Base-by-base conservation (phyloP, 306 rosid genomes). In the Dicorynia guianensis region DNA sequence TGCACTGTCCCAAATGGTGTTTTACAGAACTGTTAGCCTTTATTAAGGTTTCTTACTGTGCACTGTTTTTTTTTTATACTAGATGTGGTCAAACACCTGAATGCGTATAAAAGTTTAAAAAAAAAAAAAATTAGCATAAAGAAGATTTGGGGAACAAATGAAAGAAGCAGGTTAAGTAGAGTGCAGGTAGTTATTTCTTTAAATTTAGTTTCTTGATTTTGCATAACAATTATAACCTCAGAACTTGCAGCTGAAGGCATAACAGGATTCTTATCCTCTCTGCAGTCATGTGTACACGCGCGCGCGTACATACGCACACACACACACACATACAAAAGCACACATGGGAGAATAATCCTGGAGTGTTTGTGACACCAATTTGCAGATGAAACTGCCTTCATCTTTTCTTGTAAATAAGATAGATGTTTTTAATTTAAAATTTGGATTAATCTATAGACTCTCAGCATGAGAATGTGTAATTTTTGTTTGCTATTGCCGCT, bases 351-450 rank as follows among this genome's bases (percentile, higher is more conserved):
- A 19, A n/a, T 33, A n/a, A 20, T 30, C 52, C 3, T 47, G 19
- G 72, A 65, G 48, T 67, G 57, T 6, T n/a, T 8, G 19, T 25
- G 65, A 53, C 52, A 17, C 38, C 19, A 18, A 19, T 55, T 19
- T 55, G 42, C 13, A 12, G 8, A 40, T 53, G 19, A 53, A 53
- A 7, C 14, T 69, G 39, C 43, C 20, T 15, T 46, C 48, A 49
- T 69, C 49, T 69, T 54, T 63, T 54, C 39, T 20, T 69, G 60
- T 33, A n/a, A 20, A 48, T 34, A 49, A 48, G 46, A 13, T 49
- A 15, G 54, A 20, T 47, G 57, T 66, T 25, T 47, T 3, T 66
- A 25, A 2, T 5, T 10, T 25, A 15, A 13, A 19, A 54, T 17
- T 52, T 53, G 48, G 18, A n/a, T 5, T 15, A 19, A 13, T 1